Evolutionary conservation across 208 protist species (phyloP), one percentile per base, ranked within the genome.

Genomic region (Leishmania arabica): DNA sequence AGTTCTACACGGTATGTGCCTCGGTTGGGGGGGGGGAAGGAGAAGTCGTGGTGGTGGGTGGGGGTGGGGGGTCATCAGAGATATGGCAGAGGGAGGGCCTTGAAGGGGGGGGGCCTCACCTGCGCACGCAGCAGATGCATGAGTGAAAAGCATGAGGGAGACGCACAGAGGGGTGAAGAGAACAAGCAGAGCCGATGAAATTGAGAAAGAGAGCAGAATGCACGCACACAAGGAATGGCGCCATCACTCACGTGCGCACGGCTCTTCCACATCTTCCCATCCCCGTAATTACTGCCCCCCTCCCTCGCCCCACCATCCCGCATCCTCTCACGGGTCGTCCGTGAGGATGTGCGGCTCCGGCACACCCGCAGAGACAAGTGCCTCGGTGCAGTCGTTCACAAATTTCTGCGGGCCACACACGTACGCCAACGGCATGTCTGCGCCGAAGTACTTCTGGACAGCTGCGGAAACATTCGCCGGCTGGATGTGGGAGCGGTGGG

Each of bases 381-480:
- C 81, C 37, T 51, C 34, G 54, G 86, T 89, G 42, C 86, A 91
- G 71, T 85, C 78, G 0, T 70, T 60, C 8, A 95, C 79, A 83
- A 97, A 97, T 31, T 24, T 42, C 4, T 82, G 77, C 13, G 94
- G 92, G 0, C 94, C 94, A 80, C 90, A 95, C 11, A 97, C 86
- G 84, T 91, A 96, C 17, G 86, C 81, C 11, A 97, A 78, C 77
- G 88, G 90, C 15, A 88, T 78, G 21, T 84, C 72, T 31, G 47
- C 47, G 27, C 60, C 78, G 56, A 95, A 90, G 81, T 88, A 90
- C 45, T 80, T 80, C 9, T 76, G 47, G 9, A 92, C 66, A 64
- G 86, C 86, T 21, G 83, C 65, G 21, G 51, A 47, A 19, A 97
- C 78, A 45, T 96, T 89, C 62, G 79, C 71, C 31, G 66, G 37